Conservation (phyloP, 2,329 filamentous ascomycete species). For the Neopestalotiopsis rosae region DNA sequence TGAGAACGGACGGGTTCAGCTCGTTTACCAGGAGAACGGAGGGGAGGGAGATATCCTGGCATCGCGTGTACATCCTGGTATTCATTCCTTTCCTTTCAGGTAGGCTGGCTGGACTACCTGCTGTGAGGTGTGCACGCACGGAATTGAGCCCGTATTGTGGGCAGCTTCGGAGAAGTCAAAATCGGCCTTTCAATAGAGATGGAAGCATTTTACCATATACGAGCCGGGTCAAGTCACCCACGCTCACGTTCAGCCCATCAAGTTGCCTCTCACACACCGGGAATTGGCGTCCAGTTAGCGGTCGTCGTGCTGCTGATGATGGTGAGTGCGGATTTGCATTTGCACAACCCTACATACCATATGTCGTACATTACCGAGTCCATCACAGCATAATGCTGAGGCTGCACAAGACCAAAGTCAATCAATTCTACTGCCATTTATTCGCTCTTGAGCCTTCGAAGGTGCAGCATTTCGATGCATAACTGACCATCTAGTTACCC, state of each 20-base stretch:
- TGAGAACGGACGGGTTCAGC: constrained; percentile 7
- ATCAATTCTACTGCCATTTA: neutral
- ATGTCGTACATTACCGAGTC: neutral
- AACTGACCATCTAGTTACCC: too few species aligned
- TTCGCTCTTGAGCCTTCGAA: neutral
- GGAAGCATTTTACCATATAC: neutral
- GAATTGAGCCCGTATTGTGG: constrained; percentile 10
- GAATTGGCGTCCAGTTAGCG: neutral
- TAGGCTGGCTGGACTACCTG: too few species aligned
- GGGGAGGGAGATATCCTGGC: neutral
- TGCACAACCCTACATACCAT: neutral
- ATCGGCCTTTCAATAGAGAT: neutral
- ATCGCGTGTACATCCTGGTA: too few species aligned
- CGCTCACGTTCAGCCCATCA: too few species aligned
- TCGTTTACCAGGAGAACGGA: neutral
- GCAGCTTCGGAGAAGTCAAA: neutral
- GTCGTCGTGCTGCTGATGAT: neutral
- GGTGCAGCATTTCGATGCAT: neutral
- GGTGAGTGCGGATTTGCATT: neutral
- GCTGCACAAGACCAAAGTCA: neutral
- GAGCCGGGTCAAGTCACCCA: neutral
- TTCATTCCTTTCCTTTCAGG: too few species aligned
- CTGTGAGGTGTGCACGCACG: neutral
- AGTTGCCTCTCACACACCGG: too few species aligned
- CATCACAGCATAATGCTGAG: neutral